Evolutionary conservation across 2,329 filamentous ascomycete genomes (phyloP).

Genomic region (Fusarium nygamai): DNA sequence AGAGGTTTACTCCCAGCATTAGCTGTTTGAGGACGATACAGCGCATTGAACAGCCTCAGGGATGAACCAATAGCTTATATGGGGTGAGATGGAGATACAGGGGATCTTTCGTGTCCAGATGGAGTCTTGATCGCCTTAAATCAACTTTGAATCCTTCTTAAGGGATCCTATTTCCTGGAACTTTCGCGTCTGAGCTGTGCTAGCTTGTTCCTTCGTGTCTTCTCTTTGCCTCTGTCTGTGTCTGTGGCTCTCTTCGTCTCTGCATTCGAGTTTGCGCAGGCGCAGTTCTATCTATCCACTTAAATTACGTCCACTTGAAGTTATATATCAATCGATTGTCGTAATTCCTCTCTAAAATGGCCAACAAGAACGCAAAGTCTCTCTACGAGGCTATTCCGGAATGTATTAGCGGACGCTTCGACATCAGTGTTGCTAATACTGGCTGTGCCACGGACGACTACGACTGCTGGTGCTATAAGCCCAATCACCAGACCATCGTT

Average conservation of each 20-base stretch:
- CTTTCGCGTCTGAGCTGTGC: neutral
- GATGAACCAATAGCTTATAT: neutral
- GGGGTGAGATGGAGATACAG: conserved; percentile 10
- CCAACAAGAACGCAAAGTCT: conserved; percentile 32
- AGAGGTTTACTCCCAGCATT: neutral
- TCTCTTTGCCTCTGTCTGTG: neutral
- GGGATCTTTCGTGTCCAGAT: conserved; percentile 14
- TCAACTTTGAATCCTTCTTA: neutral
- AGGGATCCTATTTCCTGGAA: neutral
- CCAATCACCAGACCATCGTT: conserved; percentile 39
- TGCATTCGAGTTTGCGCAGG: neutral
- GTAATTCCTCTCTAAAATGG: conserved; percentile 13
- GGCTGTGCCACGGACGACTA: conserved; percentile 36
- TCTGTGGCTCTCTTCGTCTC: neutral
- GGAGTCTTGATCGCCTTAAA: conserved; percentile 3
- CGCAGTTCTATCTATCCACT: neutral
- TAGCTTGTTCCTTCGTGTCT: neutral
- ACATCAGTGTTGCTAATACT: conserved; percentile 38
- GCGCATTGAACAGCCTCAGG: neutral
- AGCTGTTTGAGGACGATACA: conserved; percentile 7
- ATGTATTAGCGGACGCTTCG: conserved; percentile 35
- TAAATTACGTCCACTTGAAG: neutral
- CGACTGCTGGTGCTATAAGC: conserved; percentile 40
- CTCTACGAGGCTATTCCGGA: conserved; percentile 32
- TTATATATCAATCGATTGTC: neutral